Base-by-base conservation (phyloP, 2,329 filamentous ascomycete genomes). In the Orbilia blumenaviensis region DNA sequence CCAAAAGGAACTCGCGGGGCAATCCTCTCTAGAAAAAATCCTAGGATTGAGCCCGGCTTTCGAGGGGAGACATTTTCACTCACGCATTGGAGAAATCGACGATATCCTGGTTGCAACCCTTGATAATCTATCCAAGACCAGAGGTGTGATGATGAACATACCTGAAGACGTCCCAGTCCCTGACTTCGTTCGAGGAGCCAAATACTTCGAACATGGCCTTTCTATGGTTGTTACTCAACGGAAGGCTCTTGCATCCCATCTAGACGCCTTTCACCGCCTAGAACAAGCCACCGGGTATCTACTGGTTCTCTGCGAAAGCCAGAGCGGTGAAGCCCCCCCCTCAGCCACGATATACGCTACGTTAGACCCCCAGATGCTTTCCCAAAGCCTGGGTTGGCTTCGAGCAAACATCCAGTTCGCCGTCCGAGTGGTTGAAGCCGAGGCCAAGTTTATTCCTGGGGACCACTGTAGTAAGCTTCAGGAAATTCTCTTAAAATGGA, bases 171-270 rank as follows among this genome's bases (percentile, higher is more conserved):
- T 99, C 41, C 96, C 91, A 48, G 87, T 89, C 44, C 90, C 92
- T 7, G 93, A 97, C 79, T 87, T 95, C 6, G 87, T 88, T 44
- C 88, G 94, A 80, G 94, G 93, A 81, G 87, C 92, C 56, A 93
- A 93, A 0, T 92, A 92, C 78, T 85, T 97, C n/a, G 95, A 99
- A 82, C 93, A 94, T 25, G 86, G 97, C 73, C 84, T 98, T 29
- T 86, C 90, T 73, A 84, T 89, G n/a, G 82, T 88, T 0, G 81
- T 92, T 10, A 83, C 84, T 2, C 91, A 94, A 81, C 86, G 90
- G 72, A 82, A 82, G 52, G 82, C 84, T 4, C 83, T 90, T 34
- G 83, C 84, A 44, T 78, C 82, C 16, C 80, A 83, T 10, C 78
- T 85, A 2, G 81, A 80, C 12, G 81, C 83, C 0, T 80, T 86